Base-by-base conservation (phyloP, 495 filamentous ascomycete genomes). In the Thermochaetoides thermophila region DNA sequence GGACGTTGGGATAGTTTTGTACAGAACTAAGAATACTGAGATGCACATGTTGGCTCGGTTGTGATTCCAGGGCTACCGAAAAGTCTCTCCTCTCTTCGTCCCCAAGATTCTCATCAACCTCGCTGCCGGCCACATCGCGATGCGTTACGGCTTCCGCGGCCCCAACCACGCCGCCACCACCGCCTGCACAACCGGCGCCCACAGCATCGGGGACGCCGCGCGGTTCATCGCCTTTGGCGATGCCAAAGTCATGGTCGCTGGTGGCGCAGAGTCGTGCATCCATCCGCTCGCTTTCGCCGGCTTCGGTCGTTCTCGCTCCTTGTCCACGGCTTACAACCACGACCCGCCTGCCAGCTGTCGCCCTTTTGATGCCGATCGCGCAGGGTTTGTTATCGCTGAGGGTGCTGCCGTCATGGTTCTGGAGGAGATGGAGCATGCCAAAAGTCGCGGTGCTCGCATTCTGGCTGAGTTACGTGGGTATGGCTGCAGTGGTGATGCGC, bases 211-310 rank as follows among this genome's bases (percentile, higher is more conserved):
- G 18, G 89, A 97, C 49, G 89, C 89, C 21, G 72, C 79, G 26
- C 74, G 87, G 7, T 84, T 95, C 48, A 92, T 97, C 43, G 73
- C 80, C 17, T 80, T 71, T 56, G 84, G 84, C 18, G 87, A 95
- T 48, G 87, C 87, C 15, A 71, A 92, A 49, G 75, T 96, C 16
- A 95, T 97, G 85, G 60, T 97, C 9, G 85, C 89, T 22, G 89
- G 89, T 18, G 87, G 85, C 9, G 72, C 84, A 7, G 89, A 97
- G 57, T 85, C 87, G 2, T 97, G 89, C 53, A 92, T 97, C 38
- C 85, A 97, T 47, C 89, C 89, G 9, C 65, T 97, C 15, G 81
- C 87, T 13, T 76, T 97, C 35, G 78, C 83, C 4, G 89, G 89
- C 13, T 97, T 97, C 53, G 76, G 84, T 12, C 68, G 86, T 19